Percentiles rank a stretch among this genome's conserved stretches.
phyloP scores from a whole-genome alignment of 2,329 filamentous ascomycete genomes.

The Hypocrella siamensis region DNA sequence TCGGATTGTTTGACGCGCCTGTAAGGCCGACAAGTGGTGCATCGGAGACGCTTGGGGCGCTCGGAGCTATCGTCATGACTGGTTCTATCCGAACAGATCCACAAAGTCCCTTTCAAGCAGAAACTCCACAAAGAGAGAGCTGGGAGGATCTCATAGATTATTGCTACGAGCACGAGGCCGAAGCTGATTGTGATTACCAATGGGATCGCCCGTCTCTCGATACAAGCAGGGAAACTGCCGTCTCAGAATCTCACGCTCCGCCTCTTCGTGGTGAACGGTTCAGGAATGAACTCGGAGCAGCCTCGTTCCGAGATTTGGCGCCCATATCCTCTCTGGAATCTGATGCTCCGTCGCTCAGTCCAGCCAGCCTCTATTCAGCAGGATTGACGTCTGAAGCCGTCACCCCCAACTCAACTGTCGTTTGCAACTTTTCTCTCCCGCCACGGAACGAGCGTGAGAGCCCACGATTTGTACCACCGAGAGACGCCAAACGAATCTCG shows the following conservation, averaged over 20 bases:
- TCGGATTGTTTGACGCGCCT: conserved; percentile 26
- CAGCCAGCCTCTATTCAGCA: conserved; percentile 28
- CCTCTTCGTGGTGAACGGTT: conserved; percentile 10
- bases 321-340: conserved; percentile 12
- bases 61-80: conserved; percentile 20
- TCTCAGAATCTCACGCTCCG: conserved; percentile 10
- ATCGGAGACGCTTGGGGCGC: conserved; percentile 35
- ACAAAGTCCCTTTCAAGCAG: conserved; percentile 12
- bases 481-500: conserved; percentile 26
- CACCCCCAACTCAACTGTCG: conserved; percentile 22
- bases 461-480: conserved; percentile 11
- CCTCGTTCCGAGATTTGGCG: conserved; percentile 8
- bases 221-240: conserved; percentile 8
- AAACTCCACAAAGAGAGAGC: conserved; percentile 21
- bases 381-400: conserved; percentile 24
- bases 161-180: conserved; percentile 52
- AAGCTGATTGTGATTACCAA: conserved; percentile 50
- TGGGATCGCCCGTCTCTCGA: conserved; percentile 46
- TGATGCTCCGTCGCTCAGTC: conserved; percentile 33
- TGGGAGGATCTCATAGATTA: conserved; percentile 61
- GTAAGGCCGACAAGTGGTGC: conserved; percentile 30
- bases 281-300: conserved; percentile 6
- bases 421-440: conserved; percentile 38
- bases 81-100: neutral
- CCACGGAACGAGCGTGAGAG: conserved; percentile 23